phyloP scores from a whole-genome alignment of 257 asterid genomes.

The Solanum virginianum region DNA sequence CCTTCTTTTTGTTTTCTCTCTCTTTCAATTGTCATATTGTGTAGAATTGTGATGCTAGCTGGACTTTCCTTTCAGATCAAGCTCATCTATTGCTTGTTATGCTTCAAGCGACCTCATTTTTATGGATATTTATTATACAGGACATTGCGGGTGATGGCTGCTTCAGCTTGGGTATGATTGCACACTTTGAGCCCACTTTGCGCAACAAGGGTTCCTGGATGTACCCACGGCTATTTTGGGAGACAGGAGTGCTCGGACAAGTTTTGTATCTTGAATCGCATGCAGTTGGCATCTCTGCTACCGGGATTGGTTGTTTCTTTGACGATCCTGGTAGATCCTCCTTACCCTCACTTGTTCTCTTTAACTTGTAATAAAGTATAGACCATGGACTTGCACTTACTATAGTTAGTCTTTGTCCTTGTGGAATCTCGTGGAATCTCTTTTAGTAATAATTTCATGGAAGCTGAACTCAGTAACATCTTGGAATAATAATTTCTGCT shows the following conservation, averaged over 20 bases:
- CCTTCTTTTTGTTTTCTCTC: neutral
- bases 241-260: constrained; percentile 96
- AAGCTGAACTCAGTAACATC: neutral
- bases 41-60: neutral
- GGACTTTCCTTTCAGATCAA: neutral
- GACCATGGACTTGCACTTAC: neutral
- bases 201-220: constrained; percentile 61
- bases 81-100: neutral
- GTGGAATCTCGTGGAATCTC: neutral
- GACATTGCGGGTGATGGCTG: constrained; percentile 94
- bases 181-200: constrained; percentile 61
- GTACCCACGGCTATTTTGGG: constrained; percentile 97
- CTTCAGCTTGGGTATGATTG: constrained; percentile 96
- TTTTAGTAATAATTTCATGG: neutral
- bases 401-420: neutral
- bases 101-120: neutral
- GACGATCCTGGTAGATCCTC: constrained; percentile 71
- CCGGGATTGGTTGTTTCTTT: constrained; percentile 94
- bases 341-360: neutral
- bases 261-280: constrained; percentile 88
- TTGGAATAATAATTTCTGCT: neutral
- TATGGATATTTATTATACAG: constrained; percentile 12
- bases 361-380: neutral
- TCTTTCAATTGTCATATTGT: neutral
- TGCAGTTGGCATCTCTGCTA: constrained; percentile 86